A percentile compares a stretch with the other conserved stretches of the same genome.
Conservation (phyloP, 257 asterid species). For the Jasminum sambac region DNA sequence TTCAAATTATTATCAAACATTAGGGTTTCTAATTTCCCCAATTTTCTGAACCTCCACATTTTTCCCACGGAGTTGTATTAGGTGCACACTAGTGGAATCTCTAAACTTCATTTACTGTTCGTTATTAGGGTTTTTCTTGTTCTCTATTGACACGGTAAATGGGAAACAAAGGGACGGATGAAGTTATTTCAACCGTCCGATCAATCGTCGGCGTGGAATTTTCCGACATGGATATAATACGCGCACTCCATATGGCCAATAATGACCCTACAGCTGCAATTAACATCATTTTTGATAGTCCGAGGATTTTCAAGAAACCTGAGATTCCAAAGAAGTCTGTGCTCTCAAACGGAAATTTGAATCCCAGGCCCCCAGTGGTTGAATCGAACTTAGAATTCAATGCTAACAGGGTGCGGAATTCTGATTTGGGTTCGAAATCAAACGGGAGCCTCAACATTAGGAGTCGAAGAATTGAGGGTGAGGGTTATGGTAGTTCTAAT, state of each 20-base stretch:
- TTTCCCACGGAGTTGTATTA: neutral
- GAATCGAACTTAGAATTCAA: conserved; percentile 17
- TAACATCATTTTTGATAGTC: conserved; percentile 79
- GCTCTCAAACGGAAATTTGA: conserved; percentile 27
- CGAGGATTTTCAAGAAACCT: conserved; percentile 46
- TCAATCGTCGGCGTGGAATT: conserved; percentile 74
- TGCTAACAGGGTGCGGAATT: conserved; percentile 16
- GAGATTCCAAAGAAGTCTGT: conserved; percentile 35
- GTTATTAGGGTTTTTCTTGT: neutral
- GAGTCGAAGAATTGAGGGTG: conserved; percentile 31
- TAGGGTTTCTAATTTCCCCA: neutral
- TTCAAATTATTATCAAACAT: conserved; percentile 5
- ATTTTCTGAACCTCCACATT: neutral
- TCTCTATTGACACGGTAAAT: conserved; percentile 26
- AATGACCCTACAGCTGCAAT: conserved; percentile 88
- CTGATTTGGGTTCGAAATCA: conserved; percentile 23
- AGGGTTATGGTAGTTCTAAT: conserved; percentile 18
- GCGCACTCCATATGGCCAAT: conserved; percentile 96
- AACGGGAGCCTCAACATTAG: conserved; percentile 22
- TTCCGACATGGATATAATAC: conserved; percentile 81
- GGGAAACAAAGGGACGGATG: conserved; percentile 72
- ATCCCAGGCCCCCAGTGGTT: conserved; percentile 25
- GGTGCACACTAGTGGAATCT: neutral
- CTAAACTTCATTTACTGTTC: neutral
- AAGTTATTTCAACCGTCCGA: conserved; percentile 66